Base-by-base conservation (phyloP, 345 rosid species). In the Balakata baccata region DNA sequence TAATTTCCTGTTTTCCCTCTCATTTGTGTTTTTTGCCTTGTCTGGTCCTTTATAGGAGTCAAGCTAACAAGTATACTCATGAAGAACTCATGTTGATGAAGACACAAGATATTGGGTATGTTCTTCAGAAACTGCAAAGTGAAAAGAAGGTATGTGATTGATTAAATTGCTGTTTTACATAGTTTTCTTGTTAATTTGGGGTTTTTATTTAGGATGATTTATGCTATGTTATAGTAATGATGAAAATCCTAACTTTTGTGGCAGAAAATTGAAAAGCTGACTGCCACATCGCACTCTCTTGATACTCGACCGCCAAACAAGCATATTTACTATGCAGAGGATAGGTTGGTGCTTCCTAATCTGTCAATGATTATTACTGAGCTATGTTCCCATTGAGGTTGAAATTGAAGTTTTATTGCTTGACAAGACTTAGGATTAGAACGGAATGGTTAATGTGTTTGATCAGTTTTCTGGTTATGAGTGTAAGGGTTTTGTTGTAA, bases 21-120 rank as follows among this genome's bases (percentile, higher is more conserved):
- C 3, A 70, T 14, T 46, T 29, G 4, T 50, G 8, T 16, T 13
- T 37, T 46, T 8, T 22, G 22, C 25, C 6, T 41, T 52, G 16
- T 1, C 53, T 29, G 43, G 29, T 16, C 16, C 8, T 58, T 64
- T 79, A 25, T 72, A 94, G 98, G 88, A 87, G 79, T 46, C 88
- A 85, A 79, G 81, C 89, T 1, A 89, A 90, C 72, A 89, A 88
- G 61, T 94, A 94, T 82, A 83, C 82, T 70, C 83, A 84, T 17
- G 98, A 90, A 69, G 97, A 92, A 77, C 90, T 92, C 60, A 82
- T 87, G 92, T 13, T 90, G 66, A 94, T 92, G 98, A 92, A 92
- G 83, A 92, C 98, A 0, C 98, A 90, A 74, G 98, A 94, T 73
- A 81, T 90, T 18, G 98, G 98, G 63, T 94, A 94, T 75, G 74